Evolutionary conservation across 768 basidiomycete species (phyloP).

Genomic region (Crucibulum laeve): DNA sequence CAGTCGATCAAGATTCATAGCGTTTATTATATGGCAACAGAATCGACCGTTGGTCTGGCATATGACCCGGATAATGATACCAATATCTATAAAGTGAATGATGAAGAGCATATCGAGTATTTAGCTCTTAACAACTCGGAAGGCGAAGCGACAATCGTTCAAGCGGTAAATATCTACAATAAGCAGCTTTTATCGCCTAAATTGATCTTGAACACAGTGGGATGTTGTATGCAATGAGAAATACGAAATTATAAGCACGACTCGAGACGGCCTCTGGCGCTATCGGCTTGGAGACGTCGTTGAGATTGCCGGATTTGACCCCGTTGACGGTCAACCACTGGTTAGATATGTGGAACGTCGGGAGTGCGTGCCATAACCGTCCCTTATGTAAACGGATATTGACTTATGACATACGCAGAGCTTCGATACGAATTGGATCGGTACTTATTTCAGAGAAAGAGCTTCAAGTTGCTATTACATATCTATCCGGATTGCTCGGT

Average conservation of each 20-base stretch:
- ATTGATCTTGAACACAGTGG: constrained; percentile 2
- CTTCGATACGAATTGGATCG: constrained; percentile 5
- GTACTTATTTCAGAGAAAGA: constrained; percentile 13
- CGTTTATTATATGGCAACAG: not conserved
- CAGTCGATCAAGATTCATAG: not conserved
- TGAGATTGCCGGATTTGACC: constrained; percentile 6
- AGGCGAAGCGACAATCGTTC: not conserved
- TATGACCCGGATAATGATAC: not conserved
- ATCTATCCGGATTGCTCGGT: too few relatives aligned
- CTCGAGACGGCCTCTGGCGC: constrained; percentile 8
- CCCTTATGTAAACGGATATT: not conserved
- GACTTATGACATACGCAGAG: constrained; percentile 1
- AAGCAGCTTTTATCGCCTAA: not conserved
- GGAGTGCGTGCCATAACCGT: constrained; percentile 2
- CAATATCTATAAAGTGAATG: not conserved
- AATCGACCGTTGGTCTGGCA: not conserved
- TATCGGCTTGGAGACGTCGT: constrained; percentile 7
- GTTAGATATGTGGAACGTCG: constrained; percentile 6
- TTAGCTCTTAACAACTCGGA: not conserved
- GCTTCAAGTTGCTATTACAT: too few relatives aligned
- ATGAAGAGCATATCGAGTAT: not conserved
- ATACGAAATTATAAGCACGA: constrained; percentile 8
- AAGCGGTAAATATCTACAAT: not conserved
- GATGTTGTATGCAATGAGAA: constrained; percentile 4
- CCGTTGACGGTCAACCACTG: constrained; percentile 6